Percentiles rank a stretch among this genome's conserved stretches.
phyloP scores from a whole-genome alignment of 192 early-diverging fungal genomes.

The Hyaloraphidium curvatum region DNA sequence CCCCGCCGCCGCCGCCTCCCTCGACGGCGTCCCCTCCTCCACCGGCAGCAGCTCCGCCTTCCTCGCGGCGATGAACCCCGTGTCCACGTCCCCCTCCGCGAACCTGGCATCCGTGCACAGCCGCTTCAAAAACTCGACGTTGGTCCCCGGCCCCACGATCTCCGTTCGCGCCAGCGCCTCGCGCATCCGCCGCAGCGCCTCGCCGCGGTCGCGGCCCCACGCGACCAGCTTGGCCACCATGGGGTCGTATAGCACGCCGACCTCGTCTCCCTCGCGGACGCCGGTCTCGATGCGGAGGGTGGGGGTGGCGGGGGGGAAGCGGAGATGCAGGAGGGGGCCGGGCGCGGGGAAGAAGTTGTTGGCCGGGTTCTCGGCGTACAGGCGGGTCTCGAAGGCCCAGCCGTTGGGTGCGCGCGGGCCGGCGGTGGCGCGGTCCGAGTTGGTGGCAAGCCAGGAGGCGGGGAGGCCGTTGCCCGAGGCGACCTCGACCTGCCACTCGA shows the following conservation, averaged over 20 bases:
- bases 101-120: slow-evolving; percentile 66
- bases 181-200: slow-evolving; percentile 58
- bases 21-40: neutral
- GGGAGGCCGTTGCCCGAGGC: slow-evolving; percentile 80
- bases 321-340: slow-evolving; percentile 61
- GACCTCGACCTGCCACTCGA: slow-evolving; percentile 88
- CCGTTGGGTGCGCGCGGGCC: too few relatives aligned
- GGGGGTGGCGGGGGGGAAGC: slow-evolving; percentile 27
- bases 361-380: slow-evolving; percentile 89
- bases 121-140: slow-evolving; percentile 74
- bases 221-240: slow-evolving; percentile 94
- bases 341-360: slow-evolving; percentile 84
- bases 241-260: slow-evolving; percentile 85
- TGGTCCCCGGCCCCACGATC: slow-evolving; percentile 77
- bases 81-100: slow-evolving; percentile 72
- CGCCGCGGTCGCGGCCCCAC: slow-evolving; percentile 53
- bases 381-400: slow-evolving; percentile 90
- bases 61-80: slow-evolving; percentile 67
- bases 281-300: slow-evolving; percentile 81
- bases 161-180: slow-evolving; percentile 49
- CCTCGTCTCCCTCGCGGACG: slow-evolving; percentile 71
- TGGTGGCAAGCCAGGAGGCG: slow-evolving; percentile 42
- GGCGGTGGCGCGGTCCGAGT: too few relatives aligned
- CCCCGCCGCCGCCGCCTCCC: neutral
- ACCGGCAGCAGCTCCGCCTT: neutral